These are phyloP conservation scores for Penicillium psychrofluorescens DNA, from an alignment of 495 filamentous ascomycete species.

Conservation along the genomic window DNA sequence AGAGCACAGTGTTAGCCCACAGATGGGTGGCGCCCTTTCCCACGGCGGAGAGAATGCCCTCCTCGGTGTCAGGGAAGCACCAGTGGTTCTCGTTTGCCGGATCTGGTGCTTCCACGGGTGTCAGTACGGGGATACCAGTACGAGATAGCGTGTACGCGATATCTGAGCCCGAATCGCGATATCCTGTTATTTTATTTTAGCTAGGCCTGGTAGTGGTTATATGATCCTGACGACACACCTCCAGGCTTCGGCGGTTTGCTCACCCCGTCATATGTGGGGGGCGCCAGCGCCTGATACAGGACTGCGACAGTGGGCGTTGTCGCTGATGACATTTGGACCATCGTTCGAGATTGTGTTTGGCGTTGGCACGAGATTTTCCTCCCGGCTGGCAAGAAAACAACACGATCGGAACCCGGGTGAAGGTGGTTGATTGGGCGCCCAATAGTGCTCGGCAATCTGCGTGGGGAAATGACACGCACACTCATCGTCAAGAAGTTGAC, in stretches of 20 bases:
- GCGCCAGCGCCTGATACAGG: constrained; percentile 20
- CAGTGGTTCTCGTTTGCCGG: constrained; percentile 16
- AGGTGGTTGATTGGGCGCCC: no score
- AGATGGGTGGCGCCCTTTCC: constrained; percentile 23
- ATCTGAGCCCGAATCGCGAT: constrained; percentile 25
- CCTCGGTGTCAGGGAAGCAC: constrained; percentile 27
- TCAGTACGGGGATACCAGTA: constrained; percentile 12
- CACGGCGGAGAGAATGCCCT: constrained; percentile 18
- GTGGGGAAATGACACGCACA: no score
- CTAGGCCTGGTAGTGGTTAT: not conserved
- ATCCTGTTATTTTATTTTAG: constrained; percentile 10
- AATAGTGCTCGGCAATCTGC: no score
- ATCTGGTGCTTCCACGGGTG: constrained; percentile 9
- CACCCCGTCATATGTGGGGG: constrained; percentile 19
- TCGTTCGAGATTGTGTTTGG: not conserved
- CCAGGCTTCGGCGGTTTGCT: constrained; percentile 24
- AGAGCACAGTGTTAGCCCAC: constrained; percentile 32
- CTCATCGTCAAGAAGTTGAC: no score
- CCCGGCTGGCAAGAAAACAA: no score
- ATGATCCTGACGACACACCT: constrained; percentile 9
- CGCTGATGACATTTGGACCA: not conserved
- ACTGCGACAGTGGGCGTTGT: constrained; percentile 16
- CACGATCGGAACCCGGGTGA: no score
- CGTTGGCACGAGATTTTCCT: not conserved
- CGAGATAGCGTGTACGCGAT: constrained; percentile 16